Conservation (phyloP, 2,329 filamentous ascomycete genomes). For the Bipolaris cookei region DNA sequence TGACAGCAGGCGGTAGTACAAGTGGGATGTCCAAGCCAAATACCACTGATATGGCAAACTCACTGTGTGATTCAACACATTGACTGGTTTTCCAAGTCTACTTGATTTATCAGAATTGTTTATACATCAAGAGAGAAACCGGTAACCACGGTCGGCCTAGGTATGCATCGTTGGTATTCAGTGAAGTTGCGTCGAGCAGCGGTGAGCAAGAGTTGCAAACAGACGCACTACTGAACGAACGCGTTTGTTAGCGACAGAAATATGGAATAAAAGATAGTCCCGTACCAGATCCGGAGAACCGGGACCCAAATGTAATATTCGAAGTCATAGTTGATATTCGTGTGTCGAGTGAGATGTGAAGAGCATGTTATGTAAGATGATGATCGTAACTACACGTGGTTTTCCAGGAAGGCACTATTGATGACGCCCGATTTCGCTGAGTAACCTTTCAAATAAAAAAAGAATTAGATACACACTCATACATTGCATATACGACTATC, state of each 20-base stretch:
- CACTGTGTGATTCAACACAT: background rate
- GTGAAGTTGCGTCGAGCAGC: background rate
- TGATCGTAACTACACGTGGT: too few species aligned
- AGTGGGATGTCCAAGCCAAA: conserved; percentile 9
- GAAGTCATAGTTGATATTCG: background rate
- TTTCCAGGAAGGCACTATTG: too few species aligned
- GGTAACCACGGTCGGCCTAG: background rate
- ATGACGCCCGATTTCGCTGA: too few species aligned
- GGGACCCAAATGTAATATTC: background rate
- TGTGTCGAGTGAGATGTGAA: background rate
- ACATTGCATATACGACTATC: too few species aligned
- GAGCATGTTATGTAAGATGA: too few species aligned
- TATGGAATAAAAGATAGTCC: background rate
- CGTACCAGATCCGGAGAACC: background rate
- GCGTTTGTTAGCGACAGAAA: conserved; percentile 3
- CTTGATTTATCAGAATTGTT: background rate
- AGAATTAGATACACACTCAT: too few species aligned
- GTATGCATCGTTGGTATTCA: background rate
- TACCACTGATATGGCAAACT: background rate
- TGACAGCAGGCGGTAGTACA: background rate
- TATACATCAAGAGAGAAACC: background rate
- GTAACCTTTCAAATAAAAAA: too few species aligned
- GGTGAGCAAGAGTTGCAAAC: conserved; percentile 11
- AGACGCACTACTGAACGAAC: background rate
- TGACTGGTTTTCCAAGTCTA: background rate